These are phyloP conservation scores for Panellus pusillus DNA, from an alignment of 768 basidiomycete species.

Conservation along the genomic window DNA sequence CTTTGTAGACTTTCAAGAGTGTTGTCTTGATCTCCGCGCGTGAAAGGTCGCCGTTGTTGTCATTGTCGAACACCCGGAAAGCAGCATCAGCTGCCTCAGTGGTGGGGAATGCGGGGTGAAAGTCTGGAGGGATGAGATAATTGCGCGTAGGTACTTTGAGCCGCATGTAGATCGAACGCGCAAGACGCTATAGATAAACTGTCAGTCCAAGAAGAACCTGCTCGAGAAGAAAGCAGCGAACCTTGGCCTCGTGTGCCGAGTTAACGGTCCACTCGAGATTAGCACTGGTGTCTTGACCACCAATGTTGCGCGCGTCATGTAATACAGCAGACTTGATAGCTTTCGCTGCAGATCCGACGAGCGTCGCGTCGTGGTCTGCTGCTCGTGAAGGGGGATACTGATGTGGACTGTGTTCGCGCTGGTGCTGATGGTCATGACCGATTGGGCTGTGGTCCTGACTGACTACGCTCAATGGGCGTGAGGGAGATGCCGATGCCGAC, in stretches of 20 bases:
- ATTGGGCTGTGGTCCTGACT: constrained; percentile 17
- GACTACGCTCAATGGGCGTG: constrained; percentile 20
- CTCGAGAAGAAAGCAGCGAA: constrained; percentile 21
- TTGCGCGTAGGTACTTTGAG: constrained; percentile 57
- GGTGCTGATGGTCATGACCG: constrained; percentile 36
- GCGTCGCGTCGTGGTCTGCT: constrained; percentile 36
- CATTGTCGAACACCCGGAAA: constrained; percentile 75
- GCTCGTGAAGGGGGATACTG: constrained; percentile 26
- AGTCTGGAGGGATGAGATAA: constrained; percentile 68
- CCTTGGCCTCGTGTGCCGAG: constrained; percentile 68
- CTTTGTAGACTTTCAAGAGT: constrained; percentile 72
- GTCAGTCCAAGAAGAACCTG: neutral
- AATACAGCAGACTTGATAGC: constrained; percentile 67
- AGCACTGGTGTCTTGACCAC: constrained; percentile 44
- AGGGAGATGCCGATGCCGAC: constrained; percentile 3
- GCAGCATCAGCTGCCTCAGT: constrained; percentile 58
- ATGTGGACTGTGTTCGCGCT: constrained; percentile 29
- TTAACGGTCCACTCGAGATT: constrained; percentile 54
- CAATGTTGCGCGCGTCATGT: constrained; percentile 75
- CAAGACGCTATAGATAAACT: constrained; percentile 51
- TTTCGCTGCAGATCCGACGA: constrained; percentile 56
- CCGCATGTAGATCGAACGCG: constrained; percentile 61
- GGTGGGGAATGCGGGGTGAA: constrained; percentile 67
- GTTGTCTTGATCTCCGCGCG: constrained; percentile 73
- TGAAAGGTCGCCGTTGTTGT: constrained; percentile 75